These are phyloP conservation scores for Melampsora americana DNA, from an alignment of 1,284 basidiomycete species.

Conservation along the genomic window DNA sequence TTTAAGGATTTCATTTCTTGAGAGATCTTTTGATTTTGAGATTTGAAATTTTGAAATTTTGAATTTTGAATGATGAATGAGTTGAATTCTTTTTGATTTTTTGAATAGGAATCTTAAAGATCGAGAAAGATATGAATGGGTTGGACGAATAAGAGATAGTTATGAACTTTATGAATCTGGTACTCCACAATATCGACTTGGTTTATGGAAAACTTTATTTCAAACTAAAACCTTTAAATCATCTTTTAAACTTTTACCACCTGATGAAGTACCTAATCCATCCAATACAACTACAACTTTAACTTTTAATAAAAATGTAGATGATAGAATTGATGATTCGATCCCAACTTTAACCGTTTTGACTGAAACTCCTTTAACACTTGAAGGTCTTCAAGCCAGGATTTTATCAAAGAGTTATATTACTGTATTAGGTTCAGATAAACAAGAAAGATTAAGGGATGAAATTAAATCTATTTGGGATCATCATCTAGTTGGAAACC, in stretches of 20 bases:
- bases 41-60: no score
- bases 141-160: background rate
- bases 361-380: background rate
- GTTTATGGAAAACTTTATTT: background rate
- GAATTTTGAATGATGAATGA: no score
- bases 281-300: background rate
- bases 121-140: background rate
- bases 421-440: background rate
- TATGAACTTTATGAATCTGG: background rate
- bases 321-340: background rate
- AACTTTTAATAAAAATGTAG: background rate
- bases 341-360: background rate
- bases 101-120: background rate
- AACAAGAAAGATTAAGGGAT: background rate
- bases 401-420: constrained; percentile 1
- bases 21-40: background rate
- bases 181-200: constrained; percentile 2
- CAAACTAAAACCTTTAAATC: background rate
- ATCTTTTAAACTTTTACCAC: background rate
- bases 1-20: no score
- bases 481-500: background rate
- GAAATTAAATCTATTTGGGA: background rate
- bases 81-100: no score
- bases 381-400: background rate
- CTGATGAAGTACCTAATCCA: background rate